Base-by-base conservation (phyloP, 441 rosid genomes). In the Pelargonium australe region DNA sequence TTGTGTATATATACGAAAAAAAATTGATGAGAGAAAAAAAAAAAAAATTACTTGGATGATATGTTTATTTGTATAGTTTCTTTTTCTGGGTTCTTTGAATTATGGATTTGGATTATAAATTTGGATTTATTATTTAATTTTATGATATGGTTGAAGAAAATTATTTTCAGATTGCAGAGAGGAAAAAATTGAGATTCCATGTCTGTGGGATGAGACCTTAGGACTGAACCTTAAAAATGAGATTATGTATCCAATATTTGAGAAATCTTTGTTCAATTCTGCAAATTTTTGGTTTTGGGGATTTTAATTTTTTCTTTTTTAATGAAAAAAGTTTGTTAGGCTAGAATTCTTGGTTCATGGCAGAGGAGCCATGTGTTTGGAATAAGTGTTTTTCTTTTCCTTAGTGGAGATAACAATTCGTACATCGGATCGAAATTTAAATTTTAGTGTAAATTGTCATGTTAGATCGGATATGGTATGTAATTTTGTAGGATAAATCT, bases 1-100 rank as follows among this genome's bases (percentile, higher is more conserved):
- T 53, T 53, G 60, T 53, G 60, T 53, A 53, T 53, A 53, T 53
- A 53, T 53, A 53, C 60, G 53, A 45, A 45, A 44, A 11, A 51
- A 53, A 6, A 0, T 14, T 14, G 1, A 16, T 5, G 60, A 53
- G 16, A 6, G 6, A 47, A 16, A 47, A 41, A 41, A 45, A 45
- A 16, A 53, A 53, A n/a, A 34, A 34, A 3, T 34, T 34, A 34
- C 40, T 34, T 34, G 40, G 40, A 34, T 34, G 2, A 31, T 31
- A 31, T 51, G 58, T 51, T 51, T 14, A 6, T 51, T 51, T 13
- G 20, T 7, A 53, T 12, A 14, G 7, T 5, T 34, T 34, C 40
- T 34, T 34, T 34, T 34, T 34, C 40, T 34, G 40, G 40, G 40
- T 34, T 34, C 40, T 4, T 34, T 34, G 40, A 34, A 34, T 34